Evolutionary conservation across 768 basidiomycete species (phyloP), one percentile per base, ranked within the genome.

Genomic region (Cubamyces sp.): DNA sequence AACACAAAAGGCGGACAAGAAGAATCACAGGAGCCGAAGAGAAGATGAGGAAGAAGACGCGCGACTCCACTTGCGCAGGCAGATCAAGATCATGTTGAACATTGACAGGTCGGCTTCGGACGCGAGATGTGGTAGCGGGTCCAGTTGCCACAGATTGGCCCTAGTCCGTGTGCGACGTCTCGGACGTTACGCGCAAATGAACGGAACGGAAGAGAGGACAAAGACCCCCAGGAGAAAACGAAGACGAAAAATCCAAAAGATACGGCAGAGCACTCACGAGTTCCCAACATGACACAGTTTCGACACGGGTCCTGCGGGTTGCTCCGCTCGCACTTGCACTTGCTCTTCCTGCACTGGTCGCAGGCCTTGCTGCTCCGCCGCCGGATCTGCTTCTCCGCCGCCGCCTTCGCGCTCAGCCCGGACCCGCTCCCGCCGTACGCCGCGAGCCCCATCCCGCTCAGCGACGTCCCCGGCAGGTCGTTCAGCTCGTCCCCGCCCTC

Each of bases 321-420:
- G 11, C 82, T 63, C 39, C 90, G 85, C 74, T 93, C 92, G 74
- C 92, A 94, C 75, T 93, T 93, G 70, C 87, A 90, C 66, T 79
- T 81, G 61, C 74, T 74, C 74, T 94, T 94, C 58, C 92, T 84
- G 73, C 92, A 94, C 69, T 93, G 91, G 75, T 94, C 92, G 76
- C 92, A 94, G 23, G 92, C 91, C 83, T 91, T 92, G 73, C 88
- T 91, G 67, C 90, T 92, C 66, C 90, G 77, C 57, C 91, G 80
- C 58, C 90, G 78, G 49, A 92, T 76, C 52, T 83, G 73, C 68
- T 85, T 85, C 56, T 88, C 81, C 43, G 54, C 56, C 9, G 60
- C 53, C 28, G 43, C 57, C 48, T 59, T 60, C 50, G 62, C 59
- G 49, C 60, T 65, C 57, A 68, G 71, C 30, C 61, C 46, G 68